Percentiles rank a stretch among this genome's conserved stretches.
Conservation (phyloP, 331 rosid species). For the Pyracantha coccinea region DNA sequence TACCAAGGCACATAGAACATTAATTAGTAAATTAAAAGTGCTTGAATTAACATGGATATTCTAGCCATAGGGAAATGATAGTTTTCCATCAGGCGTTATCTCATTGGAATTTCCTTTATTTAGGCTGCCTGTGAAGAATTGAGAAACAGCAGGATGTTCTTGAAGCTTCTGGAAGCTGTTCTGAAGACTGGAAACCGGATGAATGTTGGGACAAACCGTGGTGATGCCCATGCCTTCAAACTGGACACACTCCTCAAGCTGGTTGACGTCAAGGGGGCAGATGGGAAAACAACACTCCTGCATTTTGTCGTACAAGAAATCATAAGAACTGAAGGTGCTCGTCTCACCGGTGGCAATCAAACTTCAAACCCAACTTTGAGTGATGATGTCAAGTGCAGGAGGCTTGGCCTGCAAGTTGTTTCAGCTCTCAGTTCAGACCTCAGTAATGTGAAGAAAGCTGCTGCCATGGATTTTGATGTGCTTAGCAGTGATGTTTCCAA, state of each 20-base stretch:
- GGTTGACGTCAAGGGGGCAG: slow-evolving; percentile 82
- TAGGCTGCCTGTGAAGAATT: slow-evolving; percentile 92
- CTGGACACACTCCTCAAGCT: slow-evolving; percentile 97
- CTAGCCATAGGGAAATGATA: not conserved
- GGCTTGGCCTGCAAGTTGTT: slow-evolving; percentile 80
- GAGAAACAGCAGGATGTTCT: slow-evolving; percentile 86
- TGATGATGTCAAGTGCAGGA: slow-evolving; percentile 76
- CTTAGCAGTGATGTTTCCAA: slow-evolving; percentile 69
- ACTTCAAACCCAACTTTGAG: slow-evolving; percentile 24
- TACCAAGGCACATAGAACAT: not conserved
- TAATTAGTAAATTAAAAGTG: not conserved
- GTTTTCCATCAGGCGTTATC: not conserved
- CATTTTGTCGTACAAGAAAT: slow-evolving; percentile 98
- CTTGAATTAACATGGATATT: not conserved
- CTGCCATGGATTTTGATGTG: slow-evolving; percentile 85
- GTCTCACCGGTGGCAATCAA: slow-evolving; percentile 36
- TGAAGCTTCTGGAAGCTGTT: slow-evolving; percentile 93
- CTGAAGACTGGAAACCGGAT: slow-evolving; percentile 97
- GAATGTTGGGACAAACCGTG: slow-evolving; percentile 98
- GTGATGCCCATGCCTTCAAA: slow-evolving; percentile 96
- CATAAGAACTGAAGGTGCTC: slow-evolving; percentile 81
- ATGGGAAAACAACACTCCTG: slow-evolving; percentile 86
- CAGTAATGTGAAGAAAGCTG: slow-evolving; percentile 81
- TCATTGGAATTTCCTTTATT: not conserved
- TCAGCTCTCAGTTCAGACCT: slow-evolving; percentile 78